These are phyloP conservation scores for Yarrowia keelungensis DNA, from an alignment of 805 yeast genomes.

Conservation along the genomic window DNA sequence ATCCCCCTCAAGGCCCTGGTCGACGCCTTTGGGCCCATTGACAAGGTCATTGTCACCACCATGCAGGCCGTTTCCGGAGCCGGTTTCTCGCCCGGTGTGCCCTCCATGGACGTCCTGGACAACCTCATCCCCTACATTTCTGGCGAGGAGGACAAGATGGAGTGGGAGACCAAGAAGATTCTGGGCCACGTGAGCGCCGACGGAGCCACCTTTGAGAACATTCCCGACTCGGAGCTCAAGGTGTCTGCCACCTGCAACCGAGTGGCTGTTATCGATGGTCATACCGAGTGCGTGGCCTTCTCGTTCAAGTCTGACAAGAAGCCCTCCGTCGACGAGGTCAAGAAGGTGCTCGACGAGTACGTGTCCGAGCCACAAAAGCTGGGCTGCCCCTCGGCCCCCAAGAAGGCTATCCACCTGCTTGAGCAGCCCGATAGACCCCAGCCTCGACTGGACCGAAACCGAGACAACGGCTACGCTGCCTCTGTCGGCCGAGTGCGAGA, in stretches of 20 bases:
- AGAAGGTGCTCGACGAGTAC: conserved; percentile 71
- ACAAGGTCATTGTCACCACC: conserved; percentile 85
- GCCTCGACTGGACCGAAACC: conserved; percentile 94
- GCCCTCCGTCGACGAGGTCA: conserved; percentile 83
- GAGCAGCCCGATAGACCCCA: conserved; percentile 96
- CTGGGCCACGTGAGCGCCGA: conserved; percentile 65
- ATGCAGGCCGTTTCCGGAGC: conserved; percentile 98
- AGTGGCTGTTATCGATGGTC: conserved; percentile 97
- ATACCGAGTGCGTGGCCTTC: conserved; percentile 91
- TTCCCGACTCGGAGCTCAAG: conserved; percentile 72
- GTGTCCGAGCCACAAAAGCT: conserved; percentile 80
- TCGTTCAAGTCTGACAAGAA: conserved; percentile 82
- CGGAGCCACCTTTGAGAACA: conserved; percentile 60
- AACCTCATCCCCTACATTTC: conserved; percentile 93
- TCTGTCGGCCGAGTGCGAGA: conserved; percentile 93
- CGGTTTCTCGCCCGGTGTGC: conserved; percentile 96
- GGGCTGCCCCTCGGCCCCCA: conserved; percentile 92
- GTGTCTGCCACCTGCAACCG: conserved; percentile 97
- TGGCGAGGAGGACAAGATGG: conserved; percentile 98
- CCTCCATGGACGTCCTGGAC: conserved; percentile 93
- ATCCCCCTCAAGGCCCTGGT: conserved; percentile 96
- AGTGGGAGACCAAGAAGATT: conserved; percentile 97
- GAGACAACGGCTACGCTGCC: conserved; percentile 93
- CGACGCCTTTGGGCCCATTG: conserved; percentile 89
- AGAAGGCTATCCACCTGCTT: conserved; percentile 86